phyloP scores from a whole-genome alignment of 768 basidiomycete species.

The Russula lepida region DNA sequence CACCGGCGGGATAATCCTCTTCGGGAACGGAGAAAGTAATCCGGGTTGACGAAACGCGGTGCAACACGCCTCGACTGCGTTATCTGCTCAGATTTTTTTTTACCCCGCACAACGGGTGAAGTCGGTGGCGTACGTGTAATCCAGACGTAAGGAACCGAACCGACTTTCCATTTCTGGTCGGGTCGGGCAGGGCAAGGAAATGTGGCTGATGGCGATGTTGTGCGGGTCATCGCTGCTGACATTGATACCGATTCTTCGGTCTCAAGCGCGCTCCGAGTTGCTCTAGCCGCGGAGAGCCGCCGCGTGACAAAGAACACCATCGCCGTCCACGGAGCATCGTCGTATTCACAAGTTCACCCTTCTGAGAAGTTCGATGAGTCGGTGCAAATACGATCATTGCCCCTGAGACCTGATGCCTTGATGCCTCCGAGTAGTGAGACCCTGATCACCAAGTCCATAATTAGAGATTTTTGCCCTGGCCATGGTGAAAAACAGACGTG shows the following conservation, averaged over 20 bases:
- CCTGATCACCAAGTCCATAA: not conserved
- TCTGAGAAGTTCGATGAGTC: not conserved
- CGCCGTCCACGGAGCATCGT: not conserved
- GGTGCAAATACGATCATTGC: not conserved
- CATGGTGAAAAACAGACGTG: not conserved
- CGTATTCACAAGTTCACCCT: not conserved
- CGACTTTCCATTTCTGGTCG: not conserved
- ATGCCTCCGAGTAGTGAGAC: not conserved
- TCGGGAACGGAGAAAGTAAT: not conserved
- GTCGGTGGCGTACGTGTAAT: not conserved
- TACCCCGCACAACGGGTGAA: not conserved
- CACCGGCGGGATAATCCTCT: not conserved
- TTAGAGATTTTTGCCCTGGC: not conserved
- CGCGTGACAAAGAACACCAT: constrained; percentile 1
- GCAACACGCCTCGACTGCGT: not conserved
- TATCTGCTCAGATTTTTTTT: not conserved
- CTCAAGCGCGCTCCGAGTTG: not conserved
- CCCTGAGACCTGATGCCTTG: not conserved
- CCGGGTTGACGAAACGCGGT: not conserved
- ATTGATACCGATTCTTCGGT: constrained; percentile 6
- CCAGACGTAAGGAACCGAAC: not conserved
- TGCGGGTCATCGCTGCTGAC: not conserved
- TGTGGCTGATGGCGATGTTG: not conserved
- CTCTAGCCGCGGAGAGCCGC: not conserved
- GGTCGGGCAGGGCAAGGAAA: not conserved